Conservation (phyloP, 1,284 basidiomycete genomes). For the Boletus smithii region DNA sequence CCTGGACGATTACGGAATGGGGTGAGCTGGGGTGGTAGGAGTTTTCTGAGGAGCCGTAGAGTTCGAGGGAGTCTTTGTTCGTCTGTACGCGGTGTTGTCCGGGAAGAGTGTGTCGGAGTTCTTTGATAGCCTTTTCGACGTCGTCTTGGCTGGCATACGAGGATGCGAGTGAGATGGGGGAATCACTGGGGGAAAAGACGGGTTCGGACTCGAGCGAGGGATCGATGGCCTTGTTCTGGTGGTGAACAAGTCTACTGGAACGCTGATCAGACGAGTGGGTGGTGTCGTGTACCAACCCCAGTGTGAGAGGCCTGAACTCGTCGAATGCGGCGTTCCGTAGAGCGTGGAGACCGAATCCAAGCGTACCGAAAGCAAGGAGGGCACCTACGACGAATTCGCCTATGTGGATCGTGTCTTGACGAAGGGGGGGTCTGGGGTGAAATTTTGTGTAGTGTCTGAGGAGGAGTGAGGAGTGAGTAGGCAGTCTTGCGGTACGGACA, state of each 20-base stretch:
- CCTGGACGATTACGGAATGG: conserved; percentile 59
- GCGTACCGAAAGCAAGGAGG: conserved; percentile 20
- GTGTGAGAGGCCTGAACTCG: conserved; percentile 2
- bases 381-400: conserved; percentile 19
- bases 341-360: conserved; percentile 20
- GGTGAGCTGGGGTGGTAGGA: conserved; percentile 65
- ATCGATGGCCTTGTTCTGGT: conserved; percentile 1
- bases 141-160: conserved; percentile 49
- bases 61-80: conserved; percentile 46
- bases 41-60: conserved; percentile 64
- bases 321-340: conserved; percentile 7
- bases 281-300: background rate
- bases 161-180: background rate
- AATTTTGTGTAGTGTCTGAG: too few relatives aligned
- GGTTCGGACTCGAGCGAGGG: too few relatives aligned
- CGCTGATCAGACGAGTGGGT: too few relatives aligned
- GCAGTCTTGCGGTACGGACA: too few relatives aligned
- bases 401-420: too few relatives aligned
- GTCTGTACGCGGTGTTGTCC: conserved; percentile 46
- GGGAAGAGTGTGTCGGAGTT: conserved; percentile 49
- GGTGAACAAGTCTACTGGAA: conserved; percentile 1
- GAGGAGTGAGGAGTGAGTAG: too few relatives aligned
- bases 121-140: conserved; percentile 50
- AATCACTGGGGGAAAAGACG: background rate
- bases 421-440: too few relatives aligned